Percentiles rank a stretch among this genome's conserved stretches.
These are phyloP conservation scores for Neostapfia colusana DNA, from an alignment of 176 grass and related monocot species.

Conservation along the genomic window DNA sequence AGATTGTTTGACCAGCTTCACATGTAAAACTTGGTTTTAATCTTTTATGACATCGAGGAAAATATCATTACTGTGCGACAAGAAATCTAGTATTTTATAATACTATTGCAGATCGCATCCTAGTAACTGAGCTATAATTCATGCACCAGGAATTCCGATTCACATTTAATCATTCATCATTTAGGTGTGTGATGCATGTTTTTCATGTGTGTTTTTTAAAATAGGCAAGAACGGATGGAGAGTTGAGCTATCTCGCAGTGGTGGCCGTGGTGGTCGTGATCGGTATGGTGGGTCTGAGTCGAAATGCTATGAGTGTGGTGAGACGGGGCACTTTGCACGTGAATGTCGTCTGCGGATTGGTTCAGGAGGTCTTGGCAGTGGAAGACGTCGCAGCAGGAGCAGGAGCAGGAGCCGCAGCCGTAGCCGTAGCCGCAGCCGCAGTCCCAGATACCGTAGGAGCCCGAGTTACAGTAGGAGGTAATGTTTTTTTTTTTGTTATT, in stretches of 20 bases:
- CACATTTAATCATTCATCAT: not conserved
- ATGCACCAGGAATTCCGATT: not conserved
- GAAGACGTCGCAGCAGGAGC: slow-evolving; percentile 74
- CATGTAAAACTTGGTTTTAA: not conserved
- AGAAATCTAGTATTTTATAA: not conserved
- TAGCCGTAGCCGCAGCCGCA: slow-evolving; percentile 73
- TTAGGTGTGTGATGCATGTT: not conserved
- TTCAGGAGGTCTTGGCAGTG: slow-evolving; percentile 83
- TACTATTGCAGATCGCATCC: not conserved
- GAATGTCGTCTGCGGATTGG: slow-evolving; percentile 87
- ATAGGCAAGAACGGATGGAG: slow-evolving; percentile 96
- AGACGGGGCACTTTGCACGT: slow-evolving; percentile 92
- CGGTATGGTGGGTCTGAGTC: slow-evolving; percentile 67
- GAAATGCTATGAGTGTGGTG: slow-evolving; percentile 96
- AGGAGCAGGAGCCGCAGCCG: slow-evolving; percentile 65
- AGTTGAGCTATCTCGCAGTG: slow-evolving; percentile 78
- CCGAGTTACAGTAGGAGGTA: slow-evolving; percentile 96
- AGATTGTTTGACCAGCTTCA: not conserved
- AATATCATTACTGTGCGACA: not conserved
- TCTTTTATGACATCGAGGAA: not conserved
- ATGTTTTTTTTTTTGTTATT: not conserved
- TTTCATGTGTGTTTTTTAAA: slow-evolving; percentile 13
- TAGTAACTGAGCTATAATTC: not conserved
- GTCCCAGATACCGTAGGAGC: slow-evolving; percentile 83
- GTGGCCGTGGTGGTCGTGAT: slow-evolving; percentile 60